Base-by-base conservation (phyloP, 176 grass and related monocot genomes). In the Juncus inflexus region DNA sequence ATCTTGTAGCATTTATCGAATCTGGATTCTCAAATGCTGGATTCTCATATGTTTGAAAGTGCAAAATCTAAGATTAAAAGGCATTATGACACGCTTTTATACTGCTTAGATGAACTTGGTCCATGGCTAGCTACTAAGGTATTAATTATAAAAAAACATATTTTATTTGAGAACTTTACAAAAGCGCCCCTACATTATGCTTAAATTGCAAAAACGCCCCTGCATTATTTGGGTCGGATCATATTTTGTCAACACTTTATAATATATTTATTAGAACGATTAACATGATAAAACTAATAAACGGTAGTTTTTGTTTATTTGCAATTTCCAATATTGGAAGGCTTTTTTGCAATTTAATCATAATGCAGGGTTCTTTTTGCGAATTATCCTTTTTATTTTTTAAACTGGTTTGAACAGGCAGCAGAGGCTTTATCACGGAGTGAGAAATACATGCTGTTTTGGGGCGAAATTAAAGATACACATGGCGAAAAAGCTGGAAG, bases 71-170 rank as follows among this genome's bases (percentile, higher is more conserved):
- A 63, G 37, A 86, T 95, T 62, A 76, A 47, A 53, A 78, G 5
- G 52, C 47, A 89, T 66, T 49, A 74, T 38, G 40, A 51, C 3
- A 56, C 74, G 9, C 80, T 95, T 63, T 41, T 65, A 61, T 90
- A 83, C 69, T 95, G 90, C 58, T 12, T 86, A 42, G 35, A 4
- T 60, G 38, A 90, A 41, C 67, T 95, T 55, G 90, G 90, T 78
- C 43, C 82, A 80, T 84, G 86, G 79, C 47, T 81, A 62, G 77
- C 83, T 40, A 70, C 74, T 49, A 89, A 86, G 85, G 90, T 95
- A 78, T 0, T 1, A 55, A 37, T 53, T 14, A 37, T 52, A 15
- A 37, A 15, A 11, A 52, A 28, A 28, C 19, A 28, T 28, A 28
- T 28, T 28, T 28, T 28, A 28, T 28, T 28, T 28, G 19, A 28